Base-by-base conservation (phyloP, 2,329 filamentous ascomycete genomes). In the Atkinsonella texensis region DNA sequence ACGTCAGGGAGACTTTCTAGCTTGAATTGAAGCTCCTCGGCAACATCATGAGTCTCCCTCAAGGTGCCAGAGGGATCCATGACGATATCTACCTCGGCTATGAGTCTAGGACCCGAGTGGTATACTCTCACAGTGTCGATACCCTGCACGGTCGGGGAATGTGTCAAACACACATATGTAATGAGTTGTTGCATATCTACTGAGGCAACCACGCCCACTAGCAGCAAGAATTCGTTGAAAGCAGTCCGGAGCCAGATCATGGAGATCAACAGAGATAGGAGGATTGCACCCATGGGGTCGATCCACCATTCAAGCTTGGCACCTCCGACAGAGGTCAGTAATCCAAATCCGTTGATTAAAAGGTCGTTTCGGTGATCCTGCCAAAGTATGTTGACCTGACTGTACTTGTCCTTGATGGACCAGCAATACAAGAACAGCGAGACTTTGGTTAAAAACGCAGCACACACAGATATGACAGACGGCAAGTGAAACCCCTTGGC, bases 361-460 rank as follows among this genome's bases (percentile, higher is more conserved):
- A 98, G 75, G 64, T 98, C 93, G 64, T 98, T 98, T 55, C 93
- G 84, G 71, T 98, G 93, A 63, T 97, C 91, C 67, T 95, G 87
- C 90, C 89, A 96, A 13, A 97, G 74, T 64, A 96, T 96, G 52
- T 86, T 80, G 56, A 96, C 82, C 67, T 96, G 90, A 54, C 83
- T 89, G 73, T 97, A 95, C 61, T 88, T 87, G 71, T 96, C 84
- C 58, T 91, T 84, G 61, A 97, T 70, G 4, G 87, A 81, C 81
- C 85, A 97, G 71, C 93, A 97, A 73, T 96, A 97, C 28, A 94
- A 60, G 67, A 96, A 97, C 1, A 97, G 76, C 5, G 61, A 62
- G 15, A 97, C 72, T 65, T 98, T 97, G 20, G 90, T 95, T 32
- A 66, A 69, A 63, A 97, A 96, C 9, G 93, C 93, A 48, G 89